phyloP scores from a whole-genome alignment of 1,139 yeast genomes.

The Magnusiomyces paraingens region DNA sequence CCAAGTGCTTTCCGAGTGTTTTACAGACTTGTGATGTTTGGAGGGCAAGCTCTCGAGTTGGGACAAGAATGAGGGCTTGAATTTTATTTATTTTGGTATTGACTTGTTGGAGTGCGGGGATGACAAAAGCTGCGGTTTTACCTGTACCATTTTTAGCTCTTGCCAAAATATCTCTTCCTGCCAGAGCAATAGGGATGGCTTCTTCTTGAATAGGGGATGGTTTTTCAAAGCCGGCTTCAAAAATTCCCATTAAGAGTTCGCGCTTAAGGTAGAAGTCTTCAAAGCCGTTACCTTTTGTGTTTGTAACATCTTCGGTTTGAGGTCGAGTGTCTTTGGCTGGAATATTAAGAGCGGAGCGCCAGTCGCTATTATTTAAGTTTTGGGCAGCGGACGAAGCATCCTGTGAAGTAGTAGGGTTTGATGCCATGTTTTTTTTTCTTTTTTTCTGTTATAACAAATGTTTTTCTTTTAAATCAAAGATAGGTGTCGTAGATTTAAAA shows the following conservation, averaged over 20 bases:
- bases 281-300: constrained; percentile 83
- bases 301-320: constrained; percentile 93
- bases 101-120: constrained; percentile 77
- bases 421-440: neutral
- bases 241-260: constrained; percentile 94
- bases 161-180: constrained; percentile 94
- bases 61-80: constrained; percentile 84
- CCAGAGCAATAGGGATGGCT: constrained; percentile 89
- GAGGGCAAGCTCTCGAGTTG: constrained; percentile 93
- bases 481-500: neutral
- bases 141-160: constrained; percentile 99
- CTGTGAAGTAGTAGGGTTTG: no score
- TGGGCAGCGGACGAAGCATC: neutral
- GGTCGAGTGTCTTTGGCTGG: constrained; percentile 87
- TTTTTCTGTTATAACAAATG: neutral
- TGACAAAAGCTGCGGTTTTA: constrained; percentile 92
- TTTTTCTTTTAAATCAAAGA: neutral
- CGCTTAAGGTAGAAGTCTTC: constrained; percentile 90
- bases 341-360: constrained; percentile 70
- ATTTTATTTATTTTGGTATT: constrained; percentile 80
- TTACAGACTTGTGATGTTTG: constrained; percentile 97
- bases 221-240: constrained; percentile 97
- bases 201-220: constrained; percentile 99
- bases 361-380: constrained; percentile 30
- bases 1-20: constrained; percentile 93